A percentile compares a stretch with the other conserved stretches of the same genome.
These are phyloP conservation scores for Telopea speciosissima DNA, from an alignment of 177 flowering plant genomes.

Conservation along the genomic window DNA sequence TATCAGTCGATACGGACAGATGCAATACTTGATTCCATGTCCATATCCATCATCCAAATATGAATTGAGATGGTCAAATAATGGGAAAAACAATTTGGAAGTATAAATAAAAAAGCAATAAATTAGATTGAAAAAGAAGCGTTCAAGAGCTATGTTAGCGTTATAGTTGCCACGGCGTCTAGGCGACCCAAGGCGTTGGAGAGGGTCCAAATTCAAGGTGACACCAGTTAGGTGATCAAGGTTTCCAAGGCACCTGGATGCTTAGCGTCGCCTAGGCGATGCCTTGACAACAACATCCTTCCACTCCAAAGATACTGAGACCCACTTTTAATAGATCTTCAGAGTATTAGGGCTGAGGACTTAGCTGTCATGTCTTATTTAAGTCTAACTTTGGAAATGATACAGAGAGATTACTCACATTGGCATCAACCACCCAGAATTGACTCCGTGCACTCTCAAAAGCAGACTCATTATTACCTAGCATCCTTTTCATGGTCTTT, in stretches of 20 bases:
- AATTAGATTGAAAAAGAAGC: background rate
- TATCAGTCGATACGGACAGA: no score
- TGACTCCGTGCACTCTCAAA: constrained; percentile 90
- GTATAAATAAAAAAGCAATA: background rate
- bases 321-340: background rate
- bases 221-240: no score
- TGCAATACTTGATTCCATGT: no score
- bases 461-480: constrained; percentile 79
- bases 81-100: background rate
- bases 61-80: no score
- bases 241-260: no score
- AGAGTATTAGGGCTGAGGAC: background rate
- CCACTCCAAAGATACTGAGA: background rate
- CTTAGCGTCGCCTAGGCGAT: no score
- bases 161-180: no score
- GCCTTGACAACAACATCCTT: no score
- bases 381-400: background rate
- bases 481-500: constrained; percentile 96
- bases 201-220: no score
- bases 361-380: background rate
- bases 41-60: background rate
- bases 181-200: no score
- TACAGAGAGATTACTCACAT: constrained; percentile 36
- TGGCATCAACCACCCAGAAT: constrained; percentile 96
- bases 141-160: background rate